phyloP scores from a whole-genome alignment of 164 flowering plant species.

The Stephania yunnanensis region DNA sequence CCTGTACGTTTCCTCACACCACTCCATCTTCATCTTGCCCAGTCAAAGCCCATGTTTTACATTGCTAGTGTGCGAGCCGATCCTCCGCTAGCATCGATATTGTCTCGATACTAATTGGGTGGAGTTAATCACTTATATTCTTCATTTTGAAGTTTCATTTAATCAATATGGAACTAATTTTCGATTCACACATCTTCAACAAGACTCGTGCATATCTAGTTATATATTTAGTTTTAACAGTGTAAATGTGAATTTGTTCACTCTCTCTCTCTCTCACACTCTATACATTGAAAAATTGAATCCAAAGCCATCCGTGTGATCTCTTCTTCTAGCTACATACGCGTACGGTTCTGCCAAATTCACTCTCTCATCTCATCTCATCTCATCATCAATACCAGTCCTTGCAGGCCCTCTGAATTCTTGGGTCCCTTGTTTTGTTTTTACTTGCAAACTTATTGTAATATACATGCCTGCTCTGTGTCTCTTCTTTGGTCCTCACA shows the following conservation, averaged over 20 bases:
- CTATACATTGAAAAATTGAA: too few species aligned
- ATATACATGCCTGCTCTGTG: neutral
- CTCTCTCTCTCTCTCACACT: too few species aligned
- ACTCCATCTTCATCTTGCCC: neutral
- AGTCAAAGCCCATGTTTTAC: neutral
- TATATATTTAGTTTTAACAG: neutral
- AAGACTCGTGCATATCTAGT: neutral
- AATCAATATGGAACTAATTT: too few species aligned
- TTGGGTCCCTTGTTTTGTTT: neutral
- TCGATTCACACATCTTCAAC: neutral
- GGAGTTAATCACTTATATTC: too few species aligned
- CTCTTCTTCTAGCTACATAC: neutral
- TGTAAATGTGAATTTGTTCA: neutral
- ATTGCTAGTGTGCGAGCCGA: too few species aligned
- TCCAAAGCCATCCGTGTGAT: neutral
- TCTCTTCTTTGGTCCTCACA: neutral
- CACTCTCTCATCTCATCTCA: neutral
- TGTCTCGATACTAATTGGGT: too few species aligned
- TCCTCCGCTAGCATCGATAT: too few species aligned
- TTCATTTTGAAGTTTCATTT: too few species aligned
- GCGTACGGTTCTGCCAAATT: neutral
- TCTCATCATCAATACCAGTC: neutral
- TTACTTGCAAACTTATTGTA: neutral
- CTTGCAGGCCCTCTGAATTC: neutral
- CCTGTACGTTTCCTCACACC: neutral